These are phyloP conservation scores for Sarcodon aspratus DNA, from an alignment of 768 basidiomycete species.

Conservation along the genomic window DNA sequence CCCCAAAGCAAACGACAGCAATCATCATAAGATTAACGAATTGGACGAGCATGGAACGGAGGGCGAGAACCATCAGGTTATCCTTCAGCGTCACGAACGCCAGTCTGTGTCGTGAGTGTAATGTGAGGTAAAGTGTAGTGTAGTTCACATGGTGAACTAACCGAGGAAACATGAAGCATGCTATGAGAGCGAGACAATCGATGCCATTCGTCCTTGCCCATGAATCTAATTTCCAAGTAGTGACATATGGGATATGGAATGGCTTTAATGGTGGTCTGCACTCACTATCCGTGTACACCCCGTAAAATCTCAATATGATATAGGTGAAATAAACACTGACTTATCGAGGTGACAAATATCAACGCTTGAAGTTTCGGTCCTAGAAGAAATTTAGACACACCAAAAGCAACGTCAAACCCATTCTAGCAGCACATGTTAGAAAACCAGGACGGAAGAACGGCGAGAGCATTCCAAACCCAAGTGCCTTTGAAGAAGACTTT, in stretches of 20 bases:
- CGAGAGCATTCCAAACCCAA: slow-evolving; percentile 38
- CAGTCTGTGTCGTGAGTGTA: slow-evolving; percentile 33
- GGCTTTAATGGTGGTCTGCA: slow-evolving; percentile 1
- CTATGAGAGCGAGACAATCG: slow-evolving; percentile 76
- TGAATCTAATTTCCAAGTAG: slow-evolving; percentile 23
- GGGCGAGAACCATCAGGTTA: slow-evolving; percentile 68
- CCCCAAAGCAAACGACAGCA: slow-evolving; percentile 83
- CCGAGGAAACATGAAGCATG: not conserved
- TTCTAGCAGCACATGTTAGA: slow-evolving; percentile 37
- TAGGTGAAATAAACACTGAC: slow-evolving; percentile 77
- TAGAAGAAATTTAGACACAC: slow-evolving; percentile 23
- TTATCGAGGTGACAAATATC: slow-evolving; percentile 14
- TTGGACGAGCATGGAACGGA: slow-evolving; percentile 89
- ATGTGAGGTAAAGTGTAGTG: not conserved
- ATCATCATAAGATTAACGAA: slow-evolving; percentile 78
- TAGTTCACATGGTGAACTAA: not conserved
- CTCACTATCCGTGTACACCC: slow-evolving; percentile 57
- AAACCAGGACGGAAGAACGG: slow-evolving; percentile 1
- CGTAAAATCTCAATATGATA: slow-evolving; percentile 66
- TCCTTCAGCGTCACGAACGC: slow-evolving; percentile 86
- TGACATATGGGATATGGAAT: not conserved
- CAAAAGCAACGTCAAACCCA: slow-evolving; percentile 88
- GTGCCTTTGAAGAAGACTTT: slow-evolving; percentile 78
- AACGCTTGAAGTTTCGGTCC: not conserved
- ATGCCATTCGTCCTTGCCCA: slow-evolving; percentile 67